These are phyloP conservation scores for Russula dissimulans DNA, from an alignment of 768 basidiomycete species.

Conservation along the genomic window DNA sequence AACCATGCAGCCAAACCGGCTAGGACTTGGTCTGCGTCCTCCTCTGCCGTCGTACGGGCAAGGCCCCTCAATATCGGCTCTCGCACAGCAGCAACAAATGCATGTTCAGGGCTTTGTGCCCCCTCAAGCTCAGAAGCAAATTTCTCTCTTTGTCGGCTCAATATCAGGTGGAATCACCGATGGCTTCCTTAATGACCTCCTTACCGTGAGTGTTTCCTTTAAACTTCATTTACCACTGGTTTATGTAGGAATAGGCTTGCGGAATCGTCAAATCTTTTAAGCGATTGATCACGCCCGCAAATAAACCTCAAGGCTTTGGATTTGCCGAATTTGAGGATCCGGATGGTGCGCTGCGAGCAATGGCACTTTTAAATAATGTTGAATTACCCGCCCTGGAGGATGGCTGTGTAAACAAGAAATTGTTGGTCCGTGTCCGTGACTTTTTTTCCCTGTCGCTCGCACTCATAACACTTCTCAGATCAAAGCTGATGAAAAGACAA, in stretches of 20 bases:
- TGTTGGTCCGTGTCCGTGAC: constrained; percentile 49
- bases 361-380: constrained; percentile 53
- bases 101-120: constrained; percentile 53
- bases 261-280: constrained; percentile 87
- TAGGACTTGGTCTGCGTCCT: constrained; percentile 79
- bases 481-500: constrained; percentile 95
- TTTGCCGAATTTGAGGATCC: constrained; percentile 96
- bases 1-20: constrained; percentile 60
- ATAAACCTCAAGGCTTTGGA: constrained; percentile 93
- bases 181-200: constrained; percentile 64
- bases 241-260: constrained; percentile 52
- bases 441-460: neutral
- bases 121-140: constrained; percentile 59
- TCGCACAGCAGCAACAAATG: constrained; percentile 74
- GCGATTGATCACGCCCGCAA: constrained; percentile 82
- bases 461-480: constrained; percentile 50
- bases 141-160: constrained; percentile 84
- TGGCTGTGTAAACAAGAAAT: constrained; percentile 50
- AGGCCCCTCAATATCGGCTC: constrained; percentile 85
- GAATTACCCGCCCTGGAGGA: constrained; percentile 55
- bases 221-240: neutral
- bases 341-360: constrained; percentile 75
- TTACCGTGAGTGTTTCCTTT: constrained; percentile 48
- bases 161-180: constrained; percentile 92
- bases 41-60: constrained; percentile 83